Evolutionary conservation across 164 flowering plant species (phyloP).

Genomic region (Vitis rupestris): DNA sequence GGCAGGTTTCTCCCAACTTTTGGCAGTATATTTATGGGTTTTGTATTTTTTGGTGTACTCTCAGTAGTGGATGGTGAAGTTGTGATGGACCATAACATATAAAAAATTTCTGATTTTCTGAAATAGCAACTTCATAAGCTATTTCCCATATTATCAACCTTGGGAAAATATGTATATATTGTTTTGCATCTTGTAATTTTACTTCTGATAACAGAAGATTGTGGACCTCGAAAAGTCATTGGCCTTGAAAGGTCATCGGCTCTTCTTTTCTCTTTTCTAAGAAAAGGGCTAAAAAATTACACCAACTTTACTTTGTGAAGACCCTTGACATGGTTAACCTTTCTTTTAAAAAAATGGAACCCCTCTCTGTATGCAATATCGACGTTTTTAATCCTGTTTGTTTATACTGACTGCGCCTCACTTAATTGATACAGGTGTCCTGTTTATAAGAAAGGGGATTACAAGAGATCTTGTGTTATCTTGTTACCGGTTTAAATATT

Average conservation of each 20-base stretch:
- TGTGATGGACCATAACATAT: neutral
- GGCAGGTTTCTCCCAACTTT: conserved; percentile 44
- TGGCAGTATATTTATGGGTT: neutral
- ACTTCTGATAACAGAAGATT: neutral
- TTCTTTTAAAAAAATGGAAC: neutral
- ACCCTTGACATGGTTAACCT: neutral
- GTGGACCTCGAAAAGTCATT: too few relatives aligned
- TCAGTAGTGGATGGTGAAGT: too few relatives aligned
- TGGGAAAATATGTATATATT: neutral
- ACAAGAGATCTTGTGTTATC: too few relatives aligned
- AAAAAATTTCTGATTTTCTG: neutral
- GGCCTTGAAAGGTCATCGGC: too few relatives aligned
- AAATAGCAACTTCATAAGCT: neutral
- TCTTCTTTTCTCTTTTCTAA: neutral
- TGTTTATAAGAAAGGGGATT: too few relatives aligned
- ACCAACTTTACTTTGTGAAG: neutral
- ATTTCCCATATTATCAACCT: neutral
- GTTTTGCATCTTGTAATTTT: neutral
- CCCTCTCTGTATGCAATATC: neutral
- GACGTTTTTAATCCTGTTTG: neutral
- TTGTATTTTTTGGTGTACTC: neutral
- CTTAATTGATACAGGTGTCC: too few relatives aligned
- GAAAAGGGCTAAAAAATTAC: neutral
- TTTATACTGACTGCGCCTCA: neutral
- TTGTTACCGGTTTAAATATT: too few relatives aligned